These are phyloP conservation scores for Volvox reticuliferus DNA, from an alignment of 139 green algal species.

Conservation along the genomic window DNA sequence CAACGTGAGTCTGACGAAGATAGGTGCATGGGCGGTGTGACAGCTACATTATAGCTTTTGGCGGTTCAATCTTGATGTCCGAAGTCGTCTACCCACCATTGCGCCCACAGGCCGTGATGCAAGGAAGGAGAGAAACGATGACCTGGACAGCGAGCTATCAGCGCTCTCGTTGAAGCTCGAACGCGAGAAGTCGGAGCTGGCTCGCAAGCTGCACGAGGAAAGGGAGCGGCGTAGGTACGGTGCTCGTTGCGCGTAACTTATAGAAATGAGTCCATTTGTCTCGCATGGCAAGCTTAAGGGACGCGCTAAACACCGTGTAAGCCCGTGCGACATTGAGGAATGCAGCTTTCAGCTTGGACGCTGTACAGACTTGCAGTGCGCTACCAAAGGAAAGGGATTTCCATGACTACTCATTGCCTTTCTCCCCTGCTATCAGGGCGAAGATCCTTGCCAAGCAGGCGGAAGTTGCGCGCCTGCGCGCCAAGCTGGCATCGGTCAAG, in stretches of 20 bases:
- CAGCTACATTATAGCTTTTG: too few relatives aligned
- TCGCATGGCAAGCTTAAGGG: too few relatives aligned
- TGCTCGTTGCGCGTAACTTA: background rate
- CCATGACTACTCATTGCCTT: too few relatives aligned
- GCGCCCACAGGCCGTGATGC: background rate
- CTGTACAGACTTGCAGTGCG: too few relatives aligned
- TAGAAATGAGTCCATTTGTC: too few relatives aligned
- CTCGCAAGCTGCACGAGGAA: slow-evolving; percentile 20
- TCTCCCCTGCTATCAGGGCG: background rate
- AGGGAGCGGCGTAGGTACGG: slow-evolving; percentile 10
- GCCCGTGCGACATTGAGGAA: too few relatives aligned
- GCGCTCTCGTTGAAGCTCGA: slow-evolving; percentile 44
- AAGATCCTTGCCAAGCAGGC: slow-evolving; percentile 40
- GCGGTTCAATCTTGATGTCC: too few relatives aligned
- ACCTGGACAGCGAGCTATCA: slow-evolving; percentile 44
- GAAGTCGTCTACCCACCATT: too few relatives aligned
- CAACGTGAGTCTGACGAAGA: background rate
- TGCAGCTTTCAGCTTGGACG: too few relatives aligned
- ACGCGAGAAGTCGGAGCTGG: slow-evolving; percentile 14
- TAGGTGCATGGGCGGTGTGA: too few relatives aligned
- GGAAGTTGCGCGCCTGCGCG: slow-evolving; percentile 25
- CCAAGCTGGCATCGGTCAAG: slow-evolving; percentile 22
- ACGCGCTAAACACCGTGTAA: too few relatives aligned
- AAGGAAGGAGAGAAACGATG: background rate
- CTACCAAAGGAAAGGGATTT: too few relatives aligned